Conservation (phyloP, 441 rosid genomes). For the Adansonia madagascariensis region DNA sequence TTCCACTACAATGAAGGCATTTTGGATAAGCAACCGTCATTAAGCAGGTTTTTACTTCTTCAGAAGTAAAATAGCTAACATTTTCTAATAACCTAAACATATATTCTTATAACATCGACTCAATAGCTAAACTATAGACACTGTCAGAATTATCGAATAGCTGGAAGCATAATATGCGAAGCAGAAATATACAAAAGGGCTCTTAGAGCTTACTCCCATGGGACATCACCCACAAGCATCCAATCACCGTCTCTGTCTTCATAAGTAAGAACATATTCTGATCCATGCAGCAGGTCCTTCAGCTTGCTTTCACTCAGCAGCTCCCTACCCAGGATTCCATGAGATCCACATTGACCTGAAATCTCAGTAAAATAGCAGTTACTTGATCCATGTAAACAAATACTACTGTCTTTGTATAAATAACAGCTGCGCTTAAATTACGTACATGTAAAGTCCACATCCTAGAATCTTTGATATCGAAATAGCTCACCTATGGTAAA, state of each 20-base stretch:
- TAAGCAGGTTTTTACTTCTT: neutral
- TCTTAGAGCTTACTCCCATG: constrained; percentile 66
- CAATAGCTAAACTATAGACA: neutral
- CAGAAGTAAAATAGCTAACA: neutral
- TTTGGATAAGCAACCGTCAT: neutral
- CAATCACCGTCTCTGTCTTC: constrained; percentile 76
- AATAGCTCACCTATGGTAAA: constrained; percentile 62
- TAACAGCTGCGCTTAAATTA: constrained; percentile 6
- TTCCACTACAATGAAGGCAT: neutral
- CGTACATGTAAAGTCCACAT: neutral
- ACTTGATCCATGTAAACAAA: constrained; percentile 27
- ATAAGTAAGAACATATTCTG: constrained; percentile 68
- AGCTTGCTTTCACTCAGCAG: constrained; percentile 56
- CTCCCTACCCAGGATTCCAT: constrained; percentile 57
- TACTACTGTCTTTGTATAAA: neutral
- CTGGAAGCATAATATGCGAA: neutral
- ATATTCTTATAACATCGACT: neutral
- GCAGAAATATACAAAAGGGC: neutral
- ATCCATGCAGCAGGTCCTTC: constrained; percentile 65
- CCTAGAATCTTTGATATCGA: neutral
- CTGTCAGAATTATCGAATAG: neutral
- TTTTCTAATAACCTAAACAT: neutral
- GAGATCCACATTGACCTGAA: constrained; percentile 66
- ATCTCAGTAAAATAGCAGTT: constrained; percentile 28
- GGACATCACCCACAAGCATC: constrained; percentile 85